Conservation (phyloP, 2,329 filamentous ascomycete genomes). For the Clonostachys chloroleuca region DNA sequence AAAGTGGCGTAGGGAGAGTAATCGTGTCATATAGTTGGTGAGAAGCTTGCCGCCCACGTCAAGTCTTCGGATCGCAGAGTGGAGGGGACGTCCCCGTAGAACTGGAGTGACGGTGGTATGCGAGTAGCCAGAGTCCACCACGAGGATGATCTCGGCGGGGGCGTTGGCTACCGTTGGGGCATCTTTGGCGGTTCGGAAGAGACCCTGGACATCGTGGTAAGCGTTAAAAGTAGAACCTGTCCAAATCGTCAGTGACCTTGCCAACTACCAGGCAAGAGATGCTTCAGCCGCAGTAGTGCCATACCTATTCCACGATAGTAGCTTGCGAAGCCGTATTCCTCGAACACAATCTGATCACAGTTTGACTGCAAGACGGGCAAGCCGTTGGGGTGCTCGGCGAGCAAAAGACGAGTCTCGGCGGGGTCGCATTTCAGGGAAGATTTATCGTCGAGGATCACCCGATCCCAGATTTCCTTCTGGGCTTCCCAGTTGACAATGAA, state of each 20-base stretch:
- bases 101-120: conserved; percentile 88
- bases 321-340: conserved; percentile 89
- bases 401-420: conserved; percentile 73
- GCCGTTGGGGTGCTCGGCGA: conserved; percentile 83
- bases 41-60: conserved; percentile 90
- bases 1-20: conserved; percentile 87
- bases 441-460: conserved; percentile 71
- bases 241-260: not conserved
- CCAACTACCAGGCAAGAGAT: not conserved
- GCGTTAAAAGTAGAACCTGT: conserved; percentile 72
- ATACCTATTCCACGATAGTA: conserved; percentile 73
- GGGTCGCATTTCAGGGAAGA: conserved; percentile 70
- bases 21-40: conserved; percentile 86
- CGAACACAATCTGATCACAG: conserved; percentile 94
- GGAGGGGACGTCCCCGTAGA: conserved; percentile 74
- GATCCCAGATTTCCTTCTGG: conserved; percentile 93
- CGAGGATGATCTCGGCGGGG: conserved; percentile 76
- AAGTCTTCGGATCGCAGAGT: conserved; percentile 76
- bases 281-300: conserved; percentile 6
- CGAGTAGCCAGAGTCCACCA: conserved; percentile 90
- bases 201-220: conserved; percentile 70
- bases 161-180: conserved; percentile 29
- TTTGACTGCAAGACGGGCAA: conserved; percentile 79
- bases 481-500: conserved; percentile 97
- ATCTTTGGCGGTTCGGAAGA: conserved; percentile 58